phyloP scores from a whole-genome alignment of 2,329 filamentous ascomycete genomes.

The Fusarium mexicanum region DNA sequence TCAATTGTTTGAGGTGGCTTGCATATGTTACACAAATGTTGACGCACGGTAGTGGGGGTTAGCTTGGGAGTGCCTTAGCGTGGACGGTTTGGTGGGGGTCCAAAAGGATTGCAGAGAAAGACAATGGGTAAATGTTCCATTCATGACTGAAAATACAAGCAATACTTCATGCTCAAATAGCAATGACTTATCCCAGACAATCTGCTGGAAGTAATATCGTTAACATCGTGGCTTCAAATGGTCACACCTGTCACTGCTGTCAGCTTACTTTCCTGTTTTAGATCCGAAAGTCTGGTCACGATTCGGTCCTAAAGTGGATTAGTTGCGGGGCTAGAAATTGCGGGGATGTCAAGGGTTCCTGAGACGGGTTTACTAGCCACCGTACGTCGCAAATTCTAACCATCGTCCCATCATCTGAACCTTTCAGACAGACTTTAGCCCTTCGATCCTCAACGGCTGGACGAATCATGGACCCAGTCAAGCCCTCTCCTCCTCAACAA shows the following conservation, averaged over 20 bases:
- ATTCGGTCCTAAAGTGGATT: constrained; percentile 15
- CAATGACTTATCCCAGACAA: neutral
- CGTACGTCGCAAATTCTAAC: constrained; percentile 12
- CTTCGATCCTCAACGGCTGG: neutral
- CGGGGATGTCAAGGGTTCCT: constrained; percentile 16
- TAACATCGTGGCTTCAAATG: neutral
- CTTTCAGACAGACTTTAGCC: neutral
- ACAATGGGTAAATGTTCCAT: too few relatives aligned
- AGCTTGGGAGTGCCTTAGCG: neutral
- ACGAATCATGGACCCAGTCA: constrained; percentile 8
- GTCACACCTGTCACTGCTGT: neutral
- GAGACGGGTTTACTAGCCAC: neutral
- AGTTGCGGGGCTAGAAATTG: constrained; percentile 8
- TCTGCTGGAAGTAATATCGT: too few relatives aligned
- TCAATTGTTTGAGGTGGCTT: rapidly evolving
- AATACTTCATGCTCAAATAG: too few relatives aligned
- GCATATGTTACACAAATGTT: neutral
- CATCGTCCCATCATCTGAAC: neutral
- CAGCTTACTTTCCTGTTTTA: neutral
- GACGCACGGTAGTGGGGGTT: neutral
- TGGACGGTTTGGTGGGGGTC: neutral
- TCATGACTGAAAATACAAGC: too few relatives aligned
- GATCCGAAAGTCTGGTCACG: constrained; percentile 2
- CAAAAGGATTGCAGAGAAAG: neutral
- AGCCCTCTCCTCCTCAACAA: neutral